Conservation (phyloP, 257 asterid genomes). For the Paulownia fortunei region DNA sequence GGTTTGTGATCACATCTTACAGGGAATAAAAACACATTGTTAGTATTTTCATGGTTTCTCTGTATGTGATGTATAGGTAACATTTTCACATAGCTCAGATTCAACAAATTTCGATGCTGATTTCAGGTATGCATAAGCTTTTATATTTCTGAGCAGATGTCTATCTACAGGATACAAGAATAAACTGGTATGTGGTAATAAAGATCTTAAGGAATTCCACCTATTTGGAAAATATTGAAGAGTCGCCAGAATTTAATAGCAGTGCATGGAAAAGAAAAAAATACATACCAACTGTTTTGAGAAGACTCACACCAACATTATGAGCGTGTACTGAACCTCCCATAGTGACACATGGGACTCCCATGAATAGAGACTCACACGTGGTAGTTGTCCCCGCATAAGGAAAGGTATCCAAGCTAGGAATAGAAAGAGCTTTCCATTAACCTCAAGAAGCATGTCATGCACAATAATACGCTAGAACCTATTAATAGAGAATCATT, state of each 20-base stretch:
- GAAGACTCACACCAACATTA: conserved; percentile 95
- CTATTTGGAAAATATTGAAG: not conserved
- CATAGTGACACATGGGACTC: conserved; percentile 99
- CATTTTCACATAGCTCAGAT: not conserved
- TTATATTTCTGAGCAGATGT: conserved; percentile 13
- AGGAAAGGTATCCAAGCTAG: conserved; percentile 98
- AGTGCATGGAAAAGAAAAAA: not conserved
- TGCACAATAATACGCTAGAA: conserved; percentile 14
- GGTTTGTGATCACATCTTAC: not conserved
- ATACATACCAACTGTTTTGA: conserved; percentile 80
- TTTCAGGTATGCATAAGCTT: not conserved
- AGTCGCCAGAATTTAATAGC: conserved; percentile 12
- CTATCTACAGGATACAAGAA: conserved; percentile 10
- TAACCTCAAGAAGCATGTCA: conserved; percentile 22
- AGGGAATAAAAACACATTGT: not conserved
- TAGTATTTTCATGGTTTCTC: conserved; percentile 10
- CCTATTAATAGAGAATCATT: conserved; percentile 1
- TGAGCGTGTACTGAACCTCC: conserved; percentile 95
- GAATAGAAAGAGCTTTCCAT: conserved; percentile 27
- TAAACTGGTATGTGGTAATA: not conserved
- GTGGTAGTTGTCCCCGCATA: conserved; percentile 99
- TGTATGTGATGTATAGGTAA: not conserved
- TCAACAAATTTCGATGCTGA: not conserved
- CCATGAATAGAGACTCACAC: conserved; percentile 97
- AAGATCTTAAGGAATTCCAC: not conserved